Conservation (phyloP, 169 alveolate genomes). For the Plasmodium coatneyi region DNA sequence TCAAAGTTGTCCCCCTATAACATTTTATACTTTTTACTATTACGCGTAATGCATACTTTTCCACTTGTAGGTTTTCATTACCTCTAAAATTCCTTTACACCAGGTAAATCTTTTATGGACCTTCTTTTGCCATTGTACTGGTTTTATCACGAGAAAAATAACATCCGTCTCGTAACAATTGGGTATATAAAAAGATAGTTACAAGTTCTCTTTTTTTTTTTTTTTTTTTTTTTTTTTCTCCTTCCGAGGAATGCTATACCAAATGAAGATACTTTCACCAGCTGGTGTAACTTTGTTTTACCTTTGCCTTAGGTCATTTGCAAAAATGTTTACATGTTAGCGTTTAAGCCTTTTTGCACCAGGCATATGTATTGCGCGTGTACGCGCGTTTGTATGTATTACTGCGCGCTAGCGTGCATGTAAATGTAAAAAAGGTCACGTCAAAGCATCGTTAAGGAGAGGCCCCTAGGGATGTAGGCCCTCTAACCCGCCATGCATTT, state of each 20-base stretch:
- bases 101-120: background rate
- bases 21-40: background rate
- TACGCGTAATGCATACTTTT: background rate
- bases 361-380: background rate
- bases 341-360: background rate
- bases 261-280: background rate
- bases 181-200: background rate
- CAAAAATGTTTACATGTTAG: background rate
- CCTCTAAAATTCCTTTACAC: background rate
- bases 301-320: background rate
- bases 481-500: background rate
- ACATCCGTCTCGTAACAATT: background rate
- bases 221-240: background rate
- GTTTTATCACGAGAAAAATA: background rate
- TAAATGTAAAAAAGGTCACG: background rate
- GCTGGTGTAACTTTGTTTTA: background rate
- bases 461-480: background rate
- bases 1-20: background rate
- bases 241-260: background rate
- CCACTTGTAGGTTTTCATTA: background rate
- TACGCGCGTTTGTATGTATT: background rate
- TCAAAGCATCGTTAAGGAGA: background rate
- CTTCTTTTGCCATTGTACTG: background rate
- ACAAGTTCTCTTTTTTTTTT: background rate
- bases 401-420: background rate